Percentiles rank a stretch among this genome's conserved stretches.
Evolutionary conservation across 192 early-diverging fungal species (phyloP).

Genomic region (Coemansia sp.): DNA sequence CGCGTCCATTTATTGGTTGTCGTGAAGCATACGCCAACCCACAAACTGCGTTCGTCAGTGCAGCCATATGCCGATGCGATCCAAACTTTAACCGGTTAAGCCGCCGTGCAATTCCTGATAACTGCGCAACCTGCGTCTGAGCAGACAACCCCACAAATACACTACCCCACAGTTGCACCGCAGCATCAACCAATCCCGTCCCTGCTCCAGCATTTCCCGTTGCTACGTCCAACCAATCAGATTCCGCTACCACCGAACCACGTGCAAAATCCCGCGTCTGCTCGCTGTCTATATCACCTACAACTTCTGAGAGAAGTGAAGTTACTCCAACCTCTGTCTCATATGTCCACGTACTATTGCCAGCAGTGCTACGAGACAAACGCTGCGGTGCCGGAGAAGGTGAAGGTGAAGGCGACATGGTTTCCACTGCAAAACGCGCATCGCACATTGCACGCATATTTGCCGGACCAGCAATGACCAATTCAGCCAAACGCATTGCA

Average conservation of each 20-base stretch:
- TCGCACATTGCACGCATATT: constrained; percentile 25
- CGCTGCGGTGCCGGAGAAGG: neutral
- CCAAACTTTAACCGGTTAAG: constrained; percentile 64
- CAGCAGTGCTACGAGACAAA: constrained; percentile 9
- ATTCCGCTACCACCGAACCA: constrained; percentile 20
- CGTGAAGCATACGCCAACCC: constrained; percentile 62
- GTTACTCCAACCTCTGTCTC: constrained; percentile 44
- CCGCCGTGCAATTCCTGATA: constrained; percentile 71
- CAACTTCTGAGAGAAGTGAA: constrained; percentile 20
- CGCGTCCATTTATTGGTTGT: constrained; percentile 8
- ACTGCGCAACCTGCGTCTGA: constrained; percentile 68
- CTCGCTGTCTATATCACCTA: neutral
- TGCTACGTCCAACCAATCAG: constrained; percentile 24
- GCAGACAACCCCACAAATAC: constrained; percentile 70
- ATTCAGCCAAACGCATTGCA: constrained; percentile 29
- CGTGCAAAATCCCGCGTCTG: constrained; percentile 19
- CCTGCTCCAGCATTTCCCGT: neutral
- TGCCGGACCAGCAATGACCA: constrained; percentile 21
- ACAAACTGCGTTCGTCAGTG: constrained; percentile 76
- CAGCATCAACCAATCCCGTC: constrained; percentile 69
- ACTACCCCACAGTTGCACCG: constrained; percentile 74
- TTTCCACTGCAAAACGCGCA: constrained; percentile 4
- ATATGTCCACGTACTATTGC: constrained; percentile 43
- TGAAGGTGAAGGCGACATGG: neutral
- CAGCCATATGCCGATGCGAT: constrained; percentile 69